Evolutionary conservation across 2,329 filamentous ascomycete species (phyloP).

Genomic region (Diaporthe sp.): DNA sequence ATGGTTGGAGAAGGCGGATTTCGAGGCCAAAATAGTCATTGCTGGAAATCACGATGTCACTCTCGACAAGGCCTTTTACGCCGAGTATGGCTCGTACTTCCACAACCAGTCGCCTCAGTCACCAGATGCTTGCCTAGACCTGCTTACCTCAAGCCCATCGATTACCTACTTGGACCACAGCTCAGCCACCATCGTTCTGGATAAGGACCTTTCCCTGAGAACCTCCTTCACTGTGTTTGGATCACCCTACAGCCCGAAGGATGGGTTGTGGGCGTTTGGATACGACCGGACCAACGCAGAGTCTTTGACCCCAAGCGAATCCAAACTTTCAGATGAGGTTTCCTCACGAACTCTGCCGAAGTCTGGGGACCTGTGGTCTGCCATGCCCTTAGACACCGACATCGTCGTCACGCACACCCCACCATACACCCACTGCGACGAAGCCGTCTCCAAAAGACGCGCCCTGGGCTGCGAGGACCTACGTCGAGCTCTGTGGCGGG

Average conservation of each 20-base stretch:
- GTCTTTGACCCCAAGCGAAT: constrained; percentile 18
- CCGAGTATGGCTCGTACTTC: constrained; percentile 64
- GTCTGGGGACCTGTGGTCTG: constrained; percentile 65
- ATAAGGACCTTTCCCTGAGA: constrained; percentile 65
- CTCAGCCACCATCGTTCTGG: constrained; percentile 67
- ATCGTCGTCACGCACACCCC: constrained; percentile 81
- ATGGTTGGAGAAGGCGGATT: constrained; percentile 78
- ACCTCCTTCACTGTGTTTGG: constrained; percentile 79
- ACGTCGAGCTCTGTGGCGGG: constrained; percentile 67
- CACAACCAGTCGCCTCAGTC: constrained; percentile 71
- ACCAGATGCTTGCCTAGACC: constrained; percentile 63
- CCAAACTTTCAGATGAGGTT: not conserved
- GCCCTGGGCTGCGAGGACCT: constrained; percentile 73
- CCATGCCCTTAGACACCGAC: constrained; percentile 73
- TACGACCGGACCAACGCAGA: constrained; percentile 58
- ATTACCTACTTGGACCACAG: constrained; percentile 77
- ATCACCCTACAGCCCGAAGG: constrained; percentile 74
- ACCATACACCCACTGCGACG: constrained; percentile 71
- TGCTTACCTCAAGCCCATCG: constrained; percentile 67
- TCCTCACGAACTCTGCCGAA: not conserved
- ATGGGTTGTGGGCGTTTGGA: constrained; percentile 76
- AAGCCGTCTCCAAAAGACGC: constrained; percentile 52
- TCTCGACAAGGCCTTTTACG: constrained; percentile 75
- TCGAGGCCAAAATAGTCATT: constrained; percentile 79
- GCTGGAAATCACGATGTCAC: constrained; percentile 84